phyloP scores from a whole-genome alignment of 1,284 basidiomycete species.

The Pyrrhoderma lamaoense region DNA sequence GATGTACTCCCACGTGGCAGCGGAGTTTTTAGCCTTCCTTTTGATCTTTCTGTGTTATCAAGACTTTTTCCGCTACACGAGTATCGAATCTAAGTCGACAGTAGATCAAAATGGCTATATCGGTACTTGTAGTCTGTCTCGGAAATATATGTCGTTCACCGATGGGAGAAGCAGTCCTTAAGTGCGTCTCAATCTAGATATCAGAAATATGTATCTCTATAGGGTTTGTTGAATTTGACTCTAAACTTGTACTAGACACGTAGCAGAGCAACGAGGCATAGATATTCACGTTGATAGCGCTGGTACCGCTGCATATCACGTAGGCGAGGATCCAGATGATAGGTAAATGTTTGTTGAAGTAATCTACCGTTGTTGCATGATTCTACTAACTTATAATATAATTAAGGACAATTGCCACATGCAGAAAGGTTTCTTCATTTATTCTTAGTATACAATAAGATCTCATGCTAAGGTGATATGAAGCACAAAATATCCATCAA shows the following conservation, averaged over 20 bases:
- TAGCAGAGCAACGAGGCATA: constrained; percentile 55
- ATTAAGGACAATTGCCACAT: constrained; percentile 30
- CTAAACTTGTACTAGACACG: constrained; percentile 26
- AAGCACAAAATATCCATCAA: constrained; percentile 56
- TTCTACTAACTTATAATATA: neutral
- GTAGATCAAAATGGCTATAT: constrained; percentile 17
- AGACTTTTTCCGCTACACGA: neutral
- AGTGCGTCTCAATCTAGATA: constrained; percentile 10
- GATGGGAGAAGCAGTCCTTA: constrained; percentile 72
- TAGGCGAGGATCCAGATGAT: constrained; percentile 65
- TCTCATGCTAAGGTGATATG: neutral
- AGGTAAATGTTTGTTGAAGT: constrained; percentile 31
- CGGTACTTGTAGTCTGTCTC: constrained; percentile 65
- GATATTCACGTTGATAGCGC: constrained; percentile 63
- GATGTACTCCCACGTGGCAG: neutral
- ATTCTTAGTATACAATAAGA: neutral
- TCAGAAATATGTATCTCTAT: too few relatives aligned
- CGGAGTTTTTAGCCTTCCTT: neutral
- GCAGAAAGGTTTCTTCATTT: constrained; percentile 46
- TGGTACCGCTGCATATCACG: constrained; percentile 66
- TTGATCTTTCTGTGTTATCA: neutral
- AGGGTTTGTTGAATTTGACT: too few relatives aligned
- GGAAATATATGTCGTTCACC: constrained; percentile 77
- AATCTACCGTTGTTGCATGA: neutral
- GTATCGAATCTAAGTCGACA: neutral